Conservation (phyloP, 148 eudicot species). For the Diospyros kaki region DNA sequence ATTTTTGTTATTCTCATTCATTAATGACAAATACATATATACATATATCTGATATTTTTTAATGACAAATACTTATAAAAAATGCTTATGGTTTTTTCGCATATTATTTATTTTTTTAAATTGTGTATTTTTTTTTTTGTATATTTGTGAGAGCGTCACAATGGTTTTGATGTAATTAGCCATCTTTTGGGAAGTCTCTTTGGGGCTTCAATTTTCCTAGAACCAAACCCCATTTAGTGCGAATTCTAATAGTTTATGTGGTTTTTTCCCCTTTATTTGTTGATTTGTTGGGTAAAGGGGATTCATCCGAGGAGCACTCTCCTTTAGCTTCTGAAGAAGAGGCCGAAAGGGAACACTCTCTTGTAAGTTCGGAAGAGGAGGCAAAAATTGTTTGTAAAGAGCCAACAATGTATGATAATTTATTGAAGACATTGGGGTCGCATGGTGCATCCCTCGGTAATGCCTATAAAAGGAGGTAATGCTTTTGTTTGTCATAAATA, state of each 20-base stretch:
- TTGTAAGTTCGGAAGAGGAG: constrained; percentile 31
- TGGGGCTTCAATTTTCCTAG: neutral
- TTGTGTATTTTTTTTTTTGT: neutral
- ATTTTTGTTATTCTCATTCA: too few species aligned
- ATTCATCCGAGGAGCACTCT: constrained; percentile 26
- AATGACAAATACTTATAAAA: too few species aligned
- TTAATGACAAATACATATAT: too few species aligned
- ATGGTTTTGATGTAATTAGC: neutral
- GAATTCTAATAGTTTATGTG: neutral
- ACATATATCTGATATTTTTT: too few species aligned
- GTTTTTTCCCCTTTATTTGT: neutral
- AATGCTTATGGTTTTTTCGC: too few species aligned
- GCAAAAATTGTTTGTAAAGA: constrained; percentile 33
- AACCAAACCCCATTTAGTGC: neutral
- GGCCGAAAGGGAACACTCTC: constrained; percentile 23
- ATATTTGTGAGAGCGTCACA: neutral
- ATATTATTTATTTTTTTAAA: too few species aligned
- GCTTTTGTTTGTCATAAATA: neutral
- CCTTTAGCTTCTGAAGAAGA: constrained; percentile 31
- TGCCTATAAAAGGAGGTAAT: constrained; percentile 37
- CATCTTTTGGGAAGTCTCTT: neutral
- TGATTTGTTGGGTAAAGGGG: constrained; percentile 10
- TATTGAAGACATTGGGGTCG: constrained; percentile 43
- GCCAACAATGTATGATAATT: constrained; percentile 48
- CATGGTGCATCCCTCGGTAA: constrained; percentile 20